Base-by-base conservation (phyloP, 2,329 filamentous ascomycete species). In the Clathrospora elynae region DNA sequence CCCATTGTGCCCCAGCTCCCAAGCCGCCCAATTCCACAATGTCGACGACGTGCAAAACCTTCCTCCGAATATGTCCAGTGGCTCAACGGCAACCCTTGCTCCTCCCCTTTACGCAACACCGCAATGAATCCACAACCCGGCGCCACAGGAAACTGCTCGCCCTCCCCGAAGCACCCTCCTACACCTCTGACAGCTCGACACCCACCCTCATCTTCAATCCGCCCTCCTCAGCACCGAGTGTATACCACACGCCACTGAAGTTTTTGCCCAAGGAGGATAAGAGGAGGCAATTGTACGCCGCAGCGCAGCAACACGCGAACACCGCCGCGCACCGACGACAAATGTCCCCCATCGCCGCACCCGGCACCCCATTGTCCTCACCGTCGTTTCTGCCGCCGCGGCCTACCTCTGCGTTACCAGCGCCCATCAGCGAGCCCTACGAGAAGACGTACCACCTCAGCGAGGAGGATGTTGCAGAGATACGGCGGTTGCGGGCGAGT, bases 221-320 rank as follows among this genome's bases (percentile, higher is more conserved):
- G 23, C 84, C 84, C 1, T 81, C 82, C 5, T 80, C 81, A 18
- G 77, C 80, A 5, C 83, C 84, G 6, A 82, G 76, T 48, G 77
- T 82, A 16, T 83, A 82, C 59, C 80, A 84, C 62, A 87, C 84
- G 2, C 84, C 84, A 2, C 70, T 75, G 18, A 83, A 84, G 53
- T 87, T 87, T 64, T 74, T 87, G 6, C 84, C 84, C 4, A 63
- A 73, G 39, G 72, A 75, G 51, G 84, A 87, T 68, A 72, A 74
- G 14, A 75, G 83, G 42, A 71, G 75, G 49, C 59, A 65, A 28
- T 64, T 82, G 19, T 75, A 76, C 55, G 51, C 67, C n/a, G 54
- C 70, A 8, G 61, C 61, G 33, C 43, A 66, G 12, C 46, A 45
- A 28, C 38, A 64, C 33, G 49, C 58, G 16, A 55, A 48, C 23